A percentile compares a stretch with the other conserved stretches of the same genome.
Evolutionary conservation across 2,329 filamentous ascomycete species (phyloP).

Genomic region (Scedosporium dehoogii): DNA sequence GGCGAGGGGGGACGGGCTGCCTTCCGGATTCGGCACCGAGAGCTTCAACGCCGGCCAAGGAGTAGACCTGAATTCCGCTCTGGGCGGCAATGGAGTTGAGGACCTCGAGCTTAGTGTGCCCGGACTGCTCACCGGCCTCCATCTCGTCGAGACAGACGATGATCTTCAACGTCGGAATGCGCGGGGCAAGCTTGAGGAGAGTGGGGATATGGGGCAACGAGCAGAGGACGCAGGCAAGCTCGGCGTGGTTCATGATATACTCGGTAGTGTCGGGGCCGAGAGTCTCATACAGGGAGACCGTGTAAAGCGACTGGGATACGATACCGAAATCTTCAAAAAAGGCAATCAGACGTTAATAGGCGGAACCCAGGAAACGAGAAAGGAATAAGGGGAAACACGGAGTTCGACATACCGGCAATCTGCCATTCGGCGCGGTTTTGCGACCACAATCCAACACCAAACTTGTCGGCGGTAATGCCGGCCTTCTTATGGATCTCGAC

Average conservation of each 20-base stretch:
- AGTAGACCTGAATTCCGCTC: slow-evolving; percentile 68
- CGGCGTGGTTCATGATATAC: slow-evolving; percentile 89
- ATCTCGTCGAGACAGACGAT: slow-evolving; percentile 82
- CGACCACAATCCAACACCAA: slow-evolving; percentile 76
- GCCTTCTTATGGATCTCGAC: slow-evolving; percentile 69
- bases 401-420: slow-evolving; percentile 49
- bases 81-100: slow-evolving; percentile 66
- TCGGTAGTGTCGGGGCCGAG: slow-evolving; percentile 84
- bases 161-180: slow-evolving; percentile 71
- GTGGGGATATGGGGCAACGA: slow-evolving; percentile 73
- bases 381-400: background rate
- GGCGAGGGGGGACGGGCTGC: slow-evolving; percentile 59
- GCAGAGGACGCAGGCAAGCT: slow-evolving; percentile 64
- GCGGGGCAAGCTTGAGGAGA: slow-evolving; percentile 68
- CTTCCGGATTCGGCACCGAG: slow-evolving; percentile 63
- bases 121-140: slow-evolving; percentile 65
- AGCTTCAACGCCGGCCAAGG: slow-evolving; percentile 70
- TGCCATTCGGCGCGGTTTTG: slow-evolving; percentile 85
- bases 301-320: slow-evolving; percentile 78
- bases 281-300: slow-evolving; percentile 93
- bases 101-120: slow-evolving; percentile 69
- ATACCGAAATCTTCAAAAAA: slow-evolving; percentile 61
- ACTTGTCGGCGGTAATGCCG: slow-evolving; percentile 54
- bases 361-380: background rate
- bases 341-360: background rate